Base-by-base conservation (phyloP, 441 rosid genomes). In the Pelargonium myrrhifolium region DNA sequence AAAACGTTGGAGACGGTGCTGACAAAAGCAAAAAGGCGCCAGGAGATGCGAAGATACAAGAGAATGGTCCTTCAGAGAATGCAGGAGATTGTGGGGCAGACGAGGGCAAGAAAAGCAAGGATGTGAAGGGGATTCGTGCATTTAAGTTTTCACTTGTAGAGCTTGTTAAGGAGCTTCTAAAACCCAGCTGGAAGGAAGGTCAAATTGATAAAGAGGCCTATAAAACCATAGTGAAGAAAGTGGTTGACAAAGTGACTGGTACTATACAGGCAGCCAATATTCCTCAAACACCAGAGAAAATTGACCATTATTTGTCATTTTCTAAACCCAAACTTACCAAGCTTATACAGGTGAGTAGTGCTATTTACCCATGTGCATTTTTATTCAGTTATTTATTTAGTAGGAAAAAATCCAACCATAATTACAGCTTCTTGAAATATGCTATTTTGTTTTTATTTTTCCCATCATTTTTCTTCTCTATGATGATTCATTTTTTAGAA, bases 131-230 rank as follows among this genome's bases (percentile, higher is more conserved):
- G 31, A 60, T 82, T 71, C 90, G 92, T 63, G 85, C 88, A 17
- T 94, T 94, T 76, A 94, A 94, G 72, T 94, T 94, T 77, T 87
- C 98, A 7, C 86, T 94, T 0, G 96, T 86, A 53, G 98, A 94
- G 82, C 82, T 81, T 74, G 89, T 88, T 26, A 94, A 94, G 83
- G 97, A 92, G 77, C 86, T 85, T 73, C 77, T 94, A 61, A 94
- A 94, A 79, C 98, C 99, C 40, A 71, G 87, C 21, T 94, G 99
- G 99, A 94, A 86, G 83, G 99, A 88, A 74, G 97, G 97, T 62
- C 92, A 87, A 71, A 75, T 94, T 72, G 83, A 81, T 78, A 94
- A 91, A 77, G 97, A 94, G 22, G 87, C 83, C 11, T 91, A 91
- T 87, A 94, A 94, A 80, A 89, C 82, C 79, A 87, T 91, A 47